Evolutionary conservation across 176 grass and related monocot genomes (phyloP), one percentile per base, ranked within the genome.

Genomic region (Juncus inflexus): DNA sequence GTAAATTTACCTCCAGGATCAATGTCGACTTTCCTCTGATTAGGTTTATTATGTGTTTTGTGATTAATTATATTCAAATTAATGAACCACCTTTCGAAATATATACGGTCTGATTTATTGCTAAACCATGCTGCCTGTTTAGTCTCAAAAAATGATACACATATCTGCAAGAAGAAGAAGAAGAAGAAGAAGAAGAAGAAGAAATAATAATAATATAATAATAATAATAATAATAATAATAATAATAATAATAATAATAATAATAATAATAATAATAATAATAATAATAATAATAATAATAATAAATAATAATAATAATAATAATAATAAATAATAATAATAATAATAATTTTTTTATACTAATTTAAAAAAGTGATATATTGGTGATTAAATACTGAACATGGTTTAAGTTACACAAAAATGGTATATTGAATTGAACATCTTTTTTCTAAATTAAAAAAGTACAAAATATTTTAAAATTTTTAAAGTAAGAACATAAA

Each of bases 11-110:
- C 78, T 74, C 69, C 69, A 42, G 62, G 53, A 60, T 80, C 78
- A 15, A 38, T 15, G 42, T 38, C 60, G 57, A 64, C 62, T 74
- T 49, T 65, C 15, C 52, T 74, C 4, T 80, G 78, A 56, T 80
- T 70, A 64, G 78, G 58, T 65, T 74, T 80, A 35, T 36, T 35
- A 66, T 67, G 37, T 57, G 60, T 35, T 67, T 58, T 67, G 40
- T 55, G 78, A 55, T 80, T 80, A 67, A 74, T 65, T 51, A 74
- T 40, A 40, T 80, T 58, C 78, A 80, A 80, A 74, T 80, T 74
- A 42, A 80, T 16, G 38, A 58, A 80, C 78, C 78, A 80, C 47
- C 63, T 52, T 59, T 80, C 78, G 68, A 67, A 80, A 66, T 74
- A 73, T 41, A 74, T 42, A 13, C 69, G 68, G 37, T 80, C 78